Evolutionary conservation across 805 yeast species (phyloP), one percentile per base, ranked within the genome.

Genomic region (Torulaspora quercuum): DNA sequence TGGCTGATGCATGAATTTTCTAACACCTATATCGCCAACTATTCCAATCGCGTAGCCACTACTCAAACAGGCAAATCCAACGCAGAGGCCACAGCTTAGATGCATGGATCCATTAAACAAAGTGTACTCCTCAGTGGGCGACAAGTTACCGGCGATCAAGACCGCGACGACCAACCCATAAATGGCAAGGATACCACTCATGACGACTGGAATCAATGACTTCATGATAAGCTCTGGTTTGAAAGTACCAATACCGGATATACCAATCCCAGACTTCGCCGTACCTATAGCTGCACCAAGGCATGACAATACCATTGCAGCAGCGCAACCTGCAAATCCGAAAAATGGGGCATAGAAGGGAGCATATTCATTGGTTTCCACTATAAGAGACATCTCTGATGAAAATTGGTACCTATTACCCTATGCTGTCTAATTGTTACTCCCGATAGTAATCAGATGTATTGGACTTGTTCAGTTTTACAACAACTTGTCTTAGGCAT

Each of bases 241-340:
- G 69, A 90, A 92, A 30, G 95, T 83, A 71, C 97, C 97, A 49
- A 92, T 88, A 72, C 97, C 99, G 20, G 97, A 70, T 53, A 92
- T 92, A 73, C 99, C 99, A 46, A 92, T 81, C 41, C 99, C 99
- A 29, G 95, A 84, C 65, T 92, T 92, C 45, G 97, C 97, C 3
- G 97, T 90, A 41, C 98, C 99, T 50, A 88, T 81, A 44, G 97
- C 97, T 4, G 99, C 97, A 45, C 99, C 99, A n/a, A 90, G 81
- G 57, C 95, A 86, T 40, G 94, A 81, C 41, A 90, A 69, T 15
- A 86, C 75, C 85, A 87, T 85, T 33, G 96, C 95, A 30, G 87
- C 81, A 5, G 92, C 87, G 67, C 97, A 89, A 30, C 97, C 98
- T 25, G 97, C 96, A 65, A 90, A 88, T 26, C 98, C 98, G 59